Conservation (phyloP, 306 rosid species). For the Malus fusca region DNA sequence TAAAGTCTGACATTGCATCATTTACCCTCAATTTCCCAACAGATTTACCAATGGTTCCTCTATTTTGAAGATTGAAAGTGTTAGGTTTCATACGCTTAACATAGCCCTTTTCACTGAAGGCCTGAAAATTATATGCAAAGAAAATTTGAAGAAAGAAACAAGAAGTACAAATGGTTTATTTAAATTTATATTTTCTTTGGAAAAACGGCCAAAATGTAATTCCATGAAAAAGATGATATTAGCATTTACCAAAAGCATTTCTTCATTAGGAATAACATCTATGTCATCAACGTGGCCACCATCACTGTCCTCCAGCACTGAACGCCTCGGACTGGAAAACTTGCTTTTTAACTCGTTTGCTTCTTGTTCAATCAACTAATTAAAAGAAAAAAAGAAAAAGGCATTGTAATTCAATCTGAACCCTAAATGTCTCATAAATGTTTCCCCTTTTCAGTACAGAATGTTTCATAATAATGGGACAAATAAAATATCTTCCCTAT, state of each 20-base stretch:
- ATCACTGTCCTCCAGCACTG: conserved; percentile 72
- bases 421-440: neutral
- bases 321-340: conserved; percentile 75
- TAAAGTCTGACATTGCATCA: conserved; percentile 93
- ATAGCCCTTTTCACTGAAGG: conserved; percentile 91
- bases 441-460: no score
- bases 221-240: conserved; percentile 7
- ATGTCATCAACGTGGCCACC: conserved; percentile 93
- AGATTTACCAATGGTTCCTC: conserved; percentile 98
- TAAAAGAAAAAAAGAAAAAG: neutral
- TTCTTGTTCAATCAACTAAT: conserved; percentile 77
- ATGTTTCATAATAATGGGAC: neutral
- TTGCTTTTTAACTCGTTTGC: conserved; percentile 78
- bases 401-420: neutral
- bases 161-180: neutral
- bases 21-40: conserved; percentile 93
- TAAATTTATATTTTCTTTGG: neutral
- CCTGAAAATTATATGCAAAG: conserved; percentile 39
- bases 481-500: neutral
- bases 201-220: neutral
- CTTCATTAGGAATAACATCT: conserved; percentile 95
- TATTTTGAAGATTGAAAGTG: conserved; percentile 83
- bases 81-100: conserved; percentile 89
- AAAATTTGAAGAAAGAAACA: neutral
- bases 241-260: conserved; percentile 71